A percentile compares a stretch with the other conserved stretches of the same genome.
Conservation (phyloP, 495 filamentous ascomycete genomes). For the Penicillium roqueforti region DNA sequence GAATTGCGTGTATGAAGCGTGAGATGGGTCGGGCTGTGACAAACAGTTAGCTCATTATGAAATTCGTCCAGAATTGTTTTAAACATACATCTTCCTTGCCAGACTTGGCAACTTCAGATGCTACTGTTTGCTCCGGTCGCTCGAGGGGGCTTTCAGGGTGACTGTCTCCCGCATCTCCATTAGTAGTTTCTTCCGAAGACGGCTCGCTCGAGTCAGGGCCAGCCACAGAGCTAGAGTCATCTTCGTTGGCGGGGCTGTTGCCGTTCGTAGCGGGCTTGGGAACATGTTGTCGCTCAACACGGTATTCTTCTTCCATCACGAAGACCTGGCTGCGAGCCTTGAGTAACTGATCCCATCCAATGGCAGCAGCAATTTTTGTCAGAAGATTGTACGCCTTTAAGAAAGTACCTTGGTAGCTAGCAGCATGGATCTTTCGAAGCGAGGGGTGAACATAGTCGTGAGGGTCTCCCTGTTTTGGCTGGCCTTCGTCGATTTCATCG, state of each 20-base stretch:
- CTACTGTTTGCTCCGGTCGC: constrained; percentile 76
- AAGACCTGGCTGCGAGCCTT: constrained; percentile 94
- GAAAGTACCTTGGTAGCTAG: constrained; percentile 88
- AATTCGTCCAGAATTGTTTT: not conserved
- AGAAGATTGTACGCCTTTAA: constrained; percentile 89
- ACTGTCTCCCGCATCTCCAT: constrained; percentile 35
- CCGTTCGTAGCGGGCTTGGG: constrained; percentile 51
- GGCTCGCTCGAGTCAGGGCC: constrained; percentile 29
- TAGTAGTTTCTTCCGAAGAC: constrained; percentile 23
- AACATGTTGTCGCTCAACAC: constrained; percentile 75
- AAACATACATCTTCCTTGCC: constrained; percentile 75
- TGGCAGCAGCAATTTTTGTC: constrained; percentile 90
- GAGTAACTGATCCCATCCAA: constrained; percentile 95
- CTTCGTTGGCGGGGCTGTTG: constrained; percentile 25
- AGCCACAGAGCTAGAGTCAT: constrained; percentile 35
- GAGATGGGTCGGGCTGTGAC: constrained; percentile 43
- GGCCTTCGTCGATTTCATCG: constrained; percentile 92
- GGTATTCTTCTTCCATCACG: constrained; percentile 99
- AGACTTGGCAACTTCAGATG: constrained; percentile 75
- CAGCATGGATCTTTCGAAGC: constrained; percentile 79
- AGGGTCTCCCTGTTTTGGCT: constrained; percentile 63
- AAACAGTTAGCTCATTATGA: constrained; percentile 10
- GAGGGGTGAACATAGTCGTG: constrained; percentile 83
- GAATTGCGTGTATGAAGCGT: constrained; percentile 60
- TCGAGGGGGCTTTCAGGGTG: constrained; percentile 54